Conservation (phyloP, 805 yeast genomes). For the Barnettozyma salicaria region DNA sequence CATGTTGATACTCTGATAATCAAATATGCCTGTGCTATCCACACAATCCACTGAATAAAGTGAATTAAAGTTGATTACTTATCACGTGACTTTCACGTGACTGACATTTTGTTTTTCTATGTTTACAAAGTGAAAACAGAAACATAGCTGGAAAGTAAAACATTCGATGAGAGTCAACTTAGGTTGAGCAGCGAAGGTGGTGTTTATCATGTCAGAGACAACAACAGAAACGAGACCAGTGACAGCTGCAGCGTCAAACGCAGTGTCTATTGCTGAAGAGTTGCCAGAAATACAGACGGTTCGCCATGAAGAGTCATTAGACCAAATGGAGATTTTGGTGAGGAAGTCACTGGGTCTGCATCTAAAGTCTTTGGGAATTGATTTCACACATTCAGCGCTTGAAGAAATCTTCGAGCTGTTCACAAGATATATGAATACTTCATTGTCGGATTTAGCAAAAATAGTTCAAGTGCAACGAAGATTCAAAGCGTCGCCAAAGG, state of each 20-base stretch:
- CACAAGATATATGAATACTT: slow-evolving; percentile 30
- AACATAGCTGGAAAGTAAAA: too few species aligned
- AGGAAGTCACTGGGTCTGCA: slow-evolving; percentile 33
- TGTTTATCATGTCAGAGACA: neutral
- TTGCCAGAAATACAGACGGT: slow-evolving; percentile 1
- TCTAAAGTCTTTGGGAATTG: slow-evolving; percentile 29
- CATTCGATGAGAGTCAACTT: too few species aligned
- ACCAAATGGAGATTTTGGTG: slow-evolving; percentile 29
- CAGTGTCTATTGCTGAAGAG: too few species aligned
- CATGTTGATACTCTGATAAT: too few species aligned
- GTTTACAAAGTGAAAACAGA: too few species aligned
- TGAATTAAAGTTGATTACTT: too few species aligned
- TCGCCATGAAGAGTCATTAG: slow-evolving; percentile 8
- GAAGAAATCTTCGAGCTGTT: slow-evolving; percentile 33
- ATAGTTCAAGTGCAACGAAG: slow-evolving; percentile 58
- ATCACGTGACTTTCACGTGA: too few species aligned
- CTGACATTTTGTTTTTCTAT: too few species aligned
- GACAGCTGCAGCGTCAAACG: too few species aligned
- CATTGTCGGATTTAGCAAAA: slow-evolving; percentile 40
- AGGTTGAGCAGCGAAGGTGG: too few species aligned
- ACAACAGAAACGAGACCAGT: neutral
- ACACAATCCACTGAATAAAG: too few species aligned
- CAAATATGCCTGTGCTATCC: too few species aligned
- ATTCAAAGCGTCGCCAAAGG: slow-evolving; percentile 45
- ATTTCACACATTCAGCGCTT: slow-evolving; percentile 31